Base-by-base conservation (phyloP, 805 yeast genomes). In the Saturnispora zaruensis region DNA sequence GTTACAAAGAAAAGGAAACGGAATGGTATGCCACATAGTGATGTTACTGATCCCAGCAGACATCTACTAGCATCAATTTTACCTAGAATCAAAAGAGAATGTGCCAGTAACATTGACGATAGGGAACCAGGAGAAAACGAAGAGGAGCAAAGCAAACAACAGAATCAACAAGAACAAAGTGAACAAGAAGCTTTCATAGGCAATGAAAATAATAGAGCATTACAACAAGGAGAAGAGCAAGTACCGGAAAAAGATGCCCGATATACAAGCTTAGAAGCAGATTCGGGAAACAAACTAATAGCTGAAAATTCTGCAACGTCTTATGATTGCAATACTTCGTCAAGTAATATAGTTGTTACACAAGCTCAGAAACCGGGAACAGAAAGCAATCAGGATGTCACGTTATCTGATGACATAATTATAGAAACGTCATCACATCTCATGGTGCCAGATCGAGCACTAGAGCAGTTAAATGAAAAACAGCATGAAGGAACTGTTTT, bases 31-130 rank as follows among this genome's bases (percentile, higher is more conserved):
- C 47, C 41, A 9, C 23, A 20, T 9, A 8, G 23, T 25, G 41
- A 34, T 13, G 34, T 34, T 11, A 21, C 32, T 11, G 47, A 45
- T 23, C 47, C 47, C 5, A 45, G 47, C 18, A 36, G 42, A 13
- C 20, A 26, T 24, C 21, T 45, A 23, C 6, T 45, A 16, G 34
- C n/a, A 5, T 25, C 30, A 6, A 45, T 45, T 24, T 24, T 45
- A 45, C 47, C 47, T 3, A 37, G 37, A 2, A 45, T 45, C 11
- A 45, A 45, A 18, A 24, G 25, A 24, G 47, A 45, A n/a, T 11
- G 25, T 30, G 20, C 25, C 7, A 18, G 23, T 36, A 32, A 16
- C 7, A 34, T 32, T 16, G 40, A 38, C 14, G 16, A 38, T 5
- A 28, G 13, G 14, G 42, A 38, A 4, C 9, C 8, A 23, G 41